phyloP scores from a whole-genome alignment of 192 early-diverging fungal genomes.

The Linnemannia elongata region DNA sequence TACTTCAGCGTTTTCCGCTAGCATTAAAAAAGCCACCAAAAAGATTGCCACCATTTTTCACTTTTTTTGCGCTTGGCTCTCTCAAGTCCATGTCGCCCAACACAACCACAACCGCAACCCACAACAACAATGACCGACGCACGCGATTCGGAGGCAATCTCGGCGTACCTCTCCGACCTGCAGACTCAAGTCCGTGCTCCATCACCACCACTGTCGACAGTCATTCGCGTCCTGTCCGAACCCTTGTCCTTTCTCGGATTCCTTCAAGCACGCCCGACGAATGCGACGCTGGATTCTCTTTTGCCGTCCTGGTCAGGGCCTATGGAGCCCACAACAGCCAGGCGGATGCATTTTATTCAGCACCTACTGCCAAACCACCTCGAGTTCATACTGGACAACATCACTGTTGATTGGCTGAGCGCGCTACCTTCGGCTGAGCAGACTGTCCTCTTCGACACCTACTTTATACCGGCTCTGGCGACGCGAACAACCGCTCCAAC shows the following conservation, averaged over 20 bases:
- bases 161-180: constrained; percentile 38
- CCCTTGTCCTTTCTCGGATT: constrained; percentile 40
- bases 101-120: not conserved
- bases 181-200: constrained; percentile 30
- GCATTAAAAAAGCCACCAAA: not conserved
- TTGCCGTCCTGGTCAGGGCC: constrained; percentile 30
- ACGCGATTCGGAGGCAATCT: constrained; percentile 37
- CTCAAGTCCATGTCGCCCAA: not conserved
- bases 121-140: constrained; percentile 8
- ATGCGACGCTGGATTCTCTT: not conserved
- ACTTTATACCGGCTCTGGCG: constrained; percentile 21
- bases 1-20: constrained; percentile 27
- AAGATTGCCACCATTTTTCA: not conserved
- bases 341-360: constrained; percentile 29
- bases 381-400: constrained; percentile 43
- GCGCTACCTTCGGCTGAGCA: constrained; percentile 32
- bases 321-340: constrained; percentile 4
- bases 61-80: not conserved
- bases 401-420: constrained; percentile 45
- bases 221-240: constrained; percentile 37
- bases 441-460: constrained; percentile 32
- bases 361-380: constrained; percentile 33
- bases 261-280: not conserved
- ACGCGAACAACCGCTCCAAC: not conserved
- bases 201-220: constrained; percentile 12